Percentiles rank a stretch among this genome's conserved stretches.
These are phyloP conservation scores for Candida tetrigidarum DNA, from an alignment of 1,139 yeast species.

Conservation along the genomic window DNA sequence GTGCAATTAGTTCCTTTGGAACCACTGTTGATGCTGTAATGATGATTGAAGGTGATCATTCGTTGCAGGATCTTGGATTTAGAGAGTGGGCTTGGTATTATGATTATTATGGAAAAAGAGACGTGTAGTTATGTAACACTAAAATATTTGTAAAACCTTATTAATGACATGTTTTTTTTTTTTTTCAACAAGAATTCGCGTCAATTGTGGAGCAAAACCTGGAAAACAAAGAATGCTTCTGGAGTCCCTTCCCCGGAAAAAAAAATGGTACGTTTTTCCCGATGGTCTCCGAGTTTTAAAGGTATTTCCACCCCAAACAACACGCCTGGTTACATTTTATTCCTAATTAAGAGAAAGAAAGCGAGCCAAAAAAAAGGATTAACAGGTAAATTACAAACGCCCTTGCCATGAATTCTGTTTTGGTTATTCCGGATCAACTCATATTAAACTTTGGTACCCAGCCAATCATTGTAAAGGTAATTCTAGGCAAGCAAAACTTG, in stretches of 20 bases:
- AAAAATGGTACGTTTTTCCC: background rate
- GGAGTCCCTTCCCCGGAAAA: background rate
- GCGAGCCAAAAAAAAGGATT: too few relatives aligned
- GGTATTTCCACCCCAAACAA: too few relatives aligned
- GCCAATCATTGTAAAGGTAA: too few relatives aligned
- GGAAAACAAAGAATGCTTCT: background rate
- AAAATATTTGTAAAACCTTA: background rate
- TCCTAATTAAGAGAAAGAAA: too few relatives aligned
- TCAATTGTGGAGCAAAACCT: background rate
- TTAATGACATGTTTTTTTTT: background rate
- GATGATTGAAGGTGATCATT: constrained; percentile 21
- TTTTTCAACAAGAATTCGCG: too few relatives aligned
- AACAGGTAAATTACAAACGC: too few relatives aligned
- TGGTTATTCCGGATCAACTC: background rate
- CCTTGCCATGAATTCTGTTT: background rate
- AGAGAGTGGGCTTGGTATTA: constrained; percentile 44
- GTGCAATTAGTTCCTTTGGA: constrained; percentile 59
- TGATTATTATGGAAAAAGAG: constrained; percentile 34
- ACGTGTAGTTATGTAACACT: background rate
- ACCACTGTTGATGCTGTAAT: constrained; percentile 37
- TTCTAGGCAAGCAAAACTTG: background rate
- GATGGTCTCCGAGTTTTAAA: background rate
- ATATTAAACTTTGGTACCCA: background rate
- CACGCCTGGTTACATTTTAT: too few relatives aligned
- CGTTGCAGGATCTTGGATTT: constrained; percentile 49